Conservation (phyloP, 805 yeast genomes). For the Komagataella pseudopastoris region DNA sequence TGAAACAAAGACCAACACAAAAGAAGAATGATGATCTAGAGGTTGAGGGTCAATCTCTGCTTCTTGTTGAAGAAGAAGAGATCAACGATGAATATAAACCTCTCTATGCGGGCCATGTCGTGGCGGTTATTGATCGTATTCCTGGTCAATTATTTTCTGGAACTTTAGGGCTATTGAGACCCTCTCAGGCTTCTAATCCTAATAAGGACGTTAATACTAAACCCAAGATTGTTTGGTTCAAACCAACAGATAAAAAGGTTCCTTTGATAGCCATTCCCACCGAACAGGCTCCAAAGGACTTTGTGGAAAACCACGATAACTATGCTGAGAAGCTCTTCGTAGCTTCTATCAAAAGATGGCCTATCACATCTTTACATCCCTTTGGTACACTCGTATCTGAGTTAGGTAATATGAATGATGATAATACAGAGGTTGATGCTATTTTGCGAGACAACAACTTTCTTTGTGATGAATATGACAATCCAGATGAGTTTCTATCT, state of each 20-base stretch:
- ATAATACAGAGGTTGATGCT: constrained; percentile 72
- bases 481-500: constrained; percentile 14
- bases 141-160: constrained; percentile 96
- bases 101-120: constrained; percentile 94
- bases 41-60: constrained; percentile 91
- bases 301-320: constrained; percentile 80
- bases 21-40: constrained; percentile 97
- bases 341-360: constrained; percentile 97
- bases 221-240: constrained; percentile 98
- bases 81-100: constrained; percentile 89
- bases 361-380: constrained; percentile 95
- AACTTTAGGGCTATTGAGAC: constrained; percentile 84
- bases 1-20: constrained; percentile 91
- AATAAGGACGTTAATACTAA: constrained; percentile 37
- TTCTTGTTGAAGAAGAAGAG: constrained; percentile 90
- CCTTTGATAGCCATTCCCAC: constrained; percentile 98
- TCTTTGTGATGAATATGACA: constrained; percentile 61
- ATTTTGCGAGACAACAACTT: constrained; percentile 81
- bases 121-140: constrained; percentile 93
- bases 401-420: constrained; percentile 69
- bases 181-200: constrained; percentile 84
- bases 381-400: constrained; percentile 88
- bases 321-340: constrained; percentile 78
- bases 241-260: constrained; percentile 95
- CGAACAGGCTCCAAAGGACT: constrained; percentile 93